phyloP scores from a whole-genome alignment of 805 yeast species.

The Candida anglica region DNA sequence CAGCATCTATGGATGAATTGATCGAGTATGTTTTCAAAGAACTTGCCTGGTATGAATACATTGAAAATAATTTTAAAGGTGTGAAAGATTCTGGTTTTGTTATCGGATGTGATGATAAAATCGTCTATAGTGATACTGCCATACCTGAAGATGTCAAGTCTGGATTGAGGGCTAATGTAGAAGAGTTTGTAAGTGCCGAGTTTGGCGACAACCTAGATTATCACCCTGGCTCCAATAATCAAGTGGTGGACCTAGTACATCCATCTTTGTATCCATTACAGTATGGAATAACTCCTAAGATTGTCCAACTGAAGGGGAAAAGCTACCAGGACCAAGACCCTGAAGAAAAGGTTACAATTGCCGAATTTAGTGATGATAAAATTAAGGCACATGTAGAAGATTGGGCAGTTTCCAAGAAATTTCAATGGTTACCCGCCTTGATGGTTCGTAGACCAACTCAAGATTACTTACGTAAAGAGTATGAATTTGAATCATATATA shows the following conservation, averaged over 20 bases:
- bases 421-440: slow-evolving; percentile 36
- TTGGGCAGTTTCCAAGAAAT: slow-evolving; percentile 17
- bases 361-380: slow-evolving; percentile 7
- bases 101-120: slow-evolving; percentile 17
- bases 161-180: slow-evolving; percentile 8
- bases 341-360: slow-evolving; percentile 6
- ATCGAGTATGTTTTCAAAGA: slow-evolving; percentile 23
- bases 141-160: slow-evolving; percentile 9
- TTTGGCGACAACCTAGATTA: slow-evolving; percentile 21
- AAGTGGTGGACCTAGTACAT: slow-evolving; percentile 37
- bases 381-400: slow-evolving; percentile 10
- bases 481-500: slow-evolving; percentile 9
- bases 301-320: slow-evolving; percentile 6
- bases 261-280: slow-evolving; percentile 36
- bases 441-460: neutral
- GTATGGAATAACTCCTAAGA: slow-evolving; percentile 25
- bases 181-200: slow-evolving; percentile 10
- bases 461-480: slow-evolving; percentile 2
- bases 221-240: slow-evolving; percentile 33
- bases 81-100: slow-evolving; percentile 9
- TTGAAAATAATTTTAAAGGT: slow-evolving; percentile 8
- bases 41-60: slow-evolving; percentile 22
- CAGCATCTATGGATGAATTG: slow-evolving; percentile 13
- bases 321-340: neutral
- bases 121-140: slow-evolving; percentile 13